These are phyloP conservation scores for Aspergillus nomiae DNA, from an alignment of 2,329 filamentous ascomycete species.

Conservation along the genomic window DNA sequence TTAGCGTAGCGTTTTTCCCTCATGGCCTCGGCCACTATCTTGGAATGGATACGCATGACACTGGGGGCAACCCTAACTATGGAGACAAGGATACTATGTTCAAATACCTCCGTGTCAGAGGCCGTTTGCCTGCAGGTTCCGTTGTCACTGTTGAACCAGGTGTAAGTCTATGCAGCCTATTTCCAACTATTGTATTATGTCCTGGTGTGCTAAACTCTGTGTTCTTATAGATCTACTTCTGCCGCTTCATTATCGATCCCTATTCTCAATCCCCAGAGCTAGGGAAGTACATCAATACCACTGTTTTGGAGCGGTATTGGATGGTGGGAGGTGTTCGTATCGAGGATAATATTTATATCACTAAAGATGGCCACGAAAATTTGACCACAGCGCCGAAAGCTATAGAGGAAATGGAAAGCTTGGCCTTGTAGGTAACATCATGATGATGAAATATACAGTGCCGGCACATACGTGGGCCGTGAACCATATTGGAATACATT, in stretches of 20 bases:
- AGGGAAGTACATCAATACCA: slow-evolving; percentile 72
- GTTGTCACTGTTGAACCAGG: slow-evolving; percentile 96
- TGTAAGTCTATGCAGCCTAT: slow-evolving; percentile 49
- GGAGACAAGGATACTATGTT: slow-evolving; percentile 82
- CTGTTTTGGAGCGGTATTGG: slow-evolving; percentile 78
- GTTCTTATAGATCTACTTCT: slow-evolving; percentile 74
- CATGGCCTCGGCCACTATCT: slow-evolving; percentile 90
- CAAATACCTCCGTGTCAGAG: slow-evolving; percentile 78
- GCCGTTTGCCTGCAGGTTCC: slow-evolving; percentile 71
- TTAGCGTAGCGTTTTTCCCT: slow-evolving; percentile 88
- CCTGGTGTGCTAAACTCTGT: not conserved
- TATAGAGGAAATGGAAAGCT: slow-evolving; percentile 62
- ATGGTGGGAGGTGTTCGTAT: slow-evolving; percentile 89
- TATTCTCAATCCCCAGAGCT: slow-evolving; percentile 73
- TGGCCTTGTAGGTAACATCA: slow-evolving; percentile 26
- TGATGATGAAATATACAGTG: not conserved
- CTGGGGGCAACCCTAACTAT: slow-evolving; percentile 75
- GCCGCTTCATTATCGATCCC: slow-evolving; percentile 81
- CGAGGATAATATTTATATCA: slow-evolving; percentile 87
- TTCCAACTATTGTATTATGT: not conserved
- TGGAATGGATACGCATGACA: slow-evolving; percentile 91
- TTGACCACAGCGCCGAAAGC: slow-evolving; percentile 79
- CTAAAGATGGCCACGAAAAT: slow-evolving; percentile 76
- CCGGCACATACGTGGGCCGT: not conserved
- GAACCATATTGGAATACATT: not conserved